phyloP scores from a whole-genome alignment of 768 basidiomycete genomes.

The Lactarius psammicola region DNA sequence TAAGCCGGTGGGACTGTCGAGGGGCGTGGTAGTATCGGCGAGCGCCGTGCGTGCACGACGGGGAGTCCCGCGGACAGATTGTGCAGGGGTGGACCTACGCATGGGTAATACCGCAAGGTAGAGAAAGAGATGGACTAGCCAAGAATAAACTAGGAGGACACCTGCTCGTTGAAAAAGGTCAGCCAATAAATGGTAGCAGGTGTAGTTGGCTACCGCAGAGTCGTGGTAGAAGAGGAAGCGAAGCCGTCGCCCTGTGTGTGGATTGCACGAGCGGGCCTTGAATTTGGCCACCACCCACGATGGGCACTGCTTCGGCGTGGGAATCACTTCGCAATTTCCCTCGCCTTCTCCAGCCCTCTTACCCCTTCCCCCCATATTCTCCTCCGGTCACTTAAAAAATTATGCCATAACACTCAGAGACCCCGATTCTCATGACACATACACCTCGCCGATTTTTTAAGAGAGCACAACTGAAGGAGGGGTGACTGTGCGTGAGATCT shows the following conservation, averaged over 20 bases:
- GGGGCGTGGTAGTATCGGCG: slow-evolving; percentile 27
- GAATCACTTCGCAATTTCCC: slow-evolving; percentile 27
- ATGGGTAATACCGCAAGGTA: slow-evolving; percentile 16
- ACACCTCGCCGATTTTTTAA: slow-evolving; percentile 25
- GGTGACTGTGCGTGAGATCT: slow-evolving; percentile 14
- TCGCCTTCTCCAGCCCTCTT: slow-evolving; percentile 17
- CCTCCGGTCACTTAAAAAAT: slow-evolving; percentile 5
- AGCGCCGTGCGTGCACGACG: slow-evolving; percentile 26
- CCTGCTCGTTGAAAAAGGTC: slow-evolving; percentile 1
- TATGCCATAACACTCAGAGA: background rate
- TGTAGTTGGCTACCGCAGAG: slow-evolving; percentile 14
- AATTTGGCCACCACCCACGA: slow-evolving; percentile 31
- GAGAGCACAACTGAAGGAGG: background rate
- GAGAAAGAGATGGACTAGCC: background rate
- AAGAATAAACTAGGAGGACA: background rate
- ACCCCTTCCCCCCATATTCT: background rate
- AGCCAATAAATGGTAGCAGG: slow-evolving; percentile 11
- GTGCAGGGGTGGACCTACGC: slow-evolving; percentile 26
- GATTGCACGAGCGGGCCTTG: slow-evolving; percentile 30
- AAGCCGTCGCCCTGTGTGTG: slow-evolving; percentile 26
- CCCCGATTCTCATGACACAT: background rate
- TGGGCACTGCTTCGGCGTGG: slow-evolving; percentile 28
- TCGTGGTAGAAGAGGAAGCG: slow-evolving; percentile 28
- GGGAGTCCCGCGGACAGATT: slow-evolving; percentile 29
- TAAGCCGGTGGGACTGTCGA: slow-evolving; percentile 17